Conservation (phyloP, 176 grass and related monocot genomes). For the Typha latifolia region DNA sequence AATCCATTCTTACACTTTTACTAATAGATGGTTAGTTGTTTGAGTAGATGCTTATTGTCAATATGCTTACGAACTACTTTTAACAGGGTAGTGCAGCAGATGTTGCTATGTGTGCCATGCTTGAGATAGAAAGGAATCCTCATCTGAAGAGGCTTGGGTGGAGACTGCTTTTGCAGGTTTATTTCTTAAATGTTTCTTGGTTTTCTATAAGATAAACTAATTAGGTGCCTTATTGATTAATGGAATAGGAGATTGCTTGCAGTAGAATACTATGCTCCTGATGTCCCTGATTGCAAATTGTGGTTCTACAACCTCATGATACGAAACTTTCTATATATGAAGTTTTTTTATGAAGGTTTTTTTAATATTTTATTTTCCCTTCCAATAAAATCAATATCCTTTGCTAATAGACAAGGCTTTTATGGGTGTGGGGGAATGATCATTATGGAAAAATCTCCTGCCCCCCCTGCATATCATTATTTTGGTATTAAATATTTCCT, state of each 20-base stretch:
- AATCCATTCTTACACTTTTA: background rate
- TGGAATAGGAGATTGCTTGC: background rate
- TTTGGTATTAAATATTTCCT: background rate
- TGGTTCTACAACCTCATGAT: too few relatives aligned
- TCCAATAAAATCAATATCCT: too few relatives aligned
- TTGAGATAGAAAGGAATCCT: constrained; percentile 69
- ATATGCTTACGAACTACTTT: constrained; percentile 2
- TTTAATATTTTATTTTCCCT: too few relatives aligned
- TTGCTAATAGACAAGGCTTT: too few relatives aligned
- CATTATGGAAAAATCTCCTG: background rate
- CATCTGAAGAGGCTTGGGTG: constrained; percentile 81
- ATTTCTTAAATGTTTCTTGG: background rate
- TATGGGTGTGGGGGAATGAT: background rate
- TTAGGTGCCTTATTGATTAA: background rate
- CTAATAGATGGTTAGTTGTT: background rate
- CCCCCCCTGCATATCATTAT: background rate
- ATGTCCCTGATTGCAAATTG: too few relatives aligned
- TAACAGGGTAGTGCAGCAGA: constrained; percentile 94
- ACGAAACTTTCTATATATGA: too few relatives aligned
- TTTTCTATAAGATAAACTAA: constrained; percentile 5
- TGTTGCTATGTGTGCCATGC: constrained; percentile 99
- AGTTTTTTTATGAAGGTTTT: too few relatives aligned
- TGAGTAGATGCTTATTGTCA: constrained; percentile 1
- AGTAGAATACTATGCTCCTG: too few relatives aligned
- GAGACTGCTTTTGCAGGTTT: constrained; percentile 86